Base-by-base conservation (phyloP, 1,284 basidiomycete species). In the Erythrobasidium hasegawianum region DNA sequence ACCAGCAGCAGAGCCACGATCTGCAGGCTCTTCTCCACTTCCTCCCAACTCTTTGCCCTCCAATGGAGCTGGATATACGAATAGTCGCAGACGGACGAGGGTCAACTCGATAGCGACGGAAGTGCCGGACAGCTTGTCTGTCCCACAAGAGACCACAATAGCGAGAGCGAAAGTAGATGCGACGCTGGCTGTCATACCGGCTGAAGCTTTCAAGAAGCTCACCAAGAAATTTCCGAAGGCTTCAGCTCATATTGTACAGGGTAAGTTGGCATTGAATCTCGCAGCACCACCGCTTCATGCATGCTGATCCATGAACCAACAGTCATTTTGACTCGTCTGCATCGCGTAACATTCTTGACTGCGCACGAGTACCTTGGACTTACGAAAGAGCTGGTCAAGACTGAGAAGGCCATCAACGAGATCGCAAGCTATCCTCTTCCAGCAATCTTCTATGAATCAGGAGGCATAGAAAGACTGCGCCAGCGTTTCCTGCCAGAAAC, bases 181-280 rank as follows among this genome's bases (percentile, higher is more conserved):
- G 2, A 97, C 95, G 0, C 80, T 99, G 8, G 96, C 95, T n/a
- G 95, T 98, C 14, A 97, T 99, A 62, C 96, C 95, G 3, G 94
- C 95, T 0, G 92, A 97, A 76, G 96, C 95, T 2, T 99, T 99
- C 80, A 84, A 87, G 69, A 81, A 91, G 52, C 80, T 83, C 29
- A 97, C 94, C 0, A 90, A 92, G 77, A 93, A 95, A 76, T 97
- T 89, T 73, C 95, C 95, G 0, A 97, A 97, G 74, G 92, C 96
- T 0, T 90, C 92, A 20, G 93, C 94, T 53, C 92, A 97, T 75
- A 96, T 99, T 67, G 94, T 99, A 1, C 92, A 95, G 83, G 88
- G 88, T 86, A 72, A 52, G 75, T 33, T 33, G 33, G n/a, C n/a
- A n/a, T n/a, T n/a, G n/a, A n/a, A n/a, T n/a, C n/a, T n/a, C n/a